phyloP scores from a whole-genome alignment of 148 eudicot species.

The Linanthus parryae region DNA sequence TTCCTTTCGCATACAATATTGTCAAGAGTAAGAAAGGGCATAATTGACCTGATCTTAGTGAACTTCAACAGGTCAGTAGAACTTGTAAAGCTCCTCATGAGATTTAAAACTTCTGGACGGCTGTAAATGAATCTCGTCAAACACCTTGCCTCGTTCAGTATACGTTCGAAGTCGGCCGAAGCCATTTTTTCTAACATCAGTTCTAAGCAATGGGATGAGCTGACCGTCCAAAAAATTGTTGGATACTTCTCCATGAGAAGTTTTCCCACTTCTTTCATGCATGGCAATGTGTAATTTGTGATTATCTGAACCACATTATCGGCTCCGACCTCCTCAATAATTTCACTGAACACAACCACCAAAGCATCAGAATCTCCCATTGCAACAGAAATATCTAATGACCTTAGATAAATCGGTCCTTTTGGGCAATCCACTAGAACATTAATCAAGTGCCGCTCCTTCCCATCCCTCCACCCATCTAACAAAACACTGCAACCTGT shows the following conservation, averaged over 20 bases:
- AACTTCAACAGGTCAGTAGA: slow-evolving; percentile 31
- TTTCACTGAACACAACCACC: slow-evolving; percentile 31
- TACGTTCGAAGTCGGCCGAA: slow-evolving; percentile 16
- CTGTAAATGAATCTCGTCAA: slow-evolving; percentile 46
- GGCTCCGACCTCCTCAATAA: slow-evolving; percentile 50
- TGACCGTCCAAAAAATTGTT: slow-evolving; percentile 56
- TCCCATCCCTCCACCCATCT: slow-evolving; percentile 66
- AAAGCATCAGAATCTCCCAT: slow-evolving; percentile 35
- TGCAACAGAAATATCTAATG: slow-evolving; percentile 48
- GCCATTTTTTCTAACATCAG: slow-evolving; percentile 52
- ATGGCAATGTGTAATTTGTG: slow-evolving; percentile 30
- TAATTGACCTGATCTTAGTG: slow-evolving; percentile 30
- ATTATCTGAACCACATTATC: slow-evolving; percentile 63
- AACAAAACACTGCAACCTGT: slow-evolving; percentile 73
- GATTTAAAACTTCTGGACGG: slow-evolving; percentile 22
- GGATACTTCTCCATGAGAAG: slow-evolving; percentile 37
- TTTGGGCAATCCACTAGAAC: slow-evolving; percentile 50
- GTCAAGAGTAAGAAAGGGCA: slow-evolving; percentile 50
- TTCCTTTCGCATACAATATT: slow-evolving; percentile 30
- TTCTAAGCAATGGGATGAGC: slow-evolving; percentile 48
- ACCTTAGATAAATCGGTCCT: slow-evolving; percentile 57
- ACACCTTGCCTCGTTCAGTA: slow-evolving; percentile 37
- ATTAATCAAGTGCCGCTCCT: slow-evolving; percentile 41
- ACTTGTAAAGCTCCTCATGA: slow-evolving; percentile 27
- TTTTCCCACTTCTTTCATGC: slow-evolving; percentile 38